Evolutionary conservation across 768 basidiomycete genomes (phyloP), one percentile per base, ranked within the genome.

Genomic region (Panaeolus cyanescens): DNA sequence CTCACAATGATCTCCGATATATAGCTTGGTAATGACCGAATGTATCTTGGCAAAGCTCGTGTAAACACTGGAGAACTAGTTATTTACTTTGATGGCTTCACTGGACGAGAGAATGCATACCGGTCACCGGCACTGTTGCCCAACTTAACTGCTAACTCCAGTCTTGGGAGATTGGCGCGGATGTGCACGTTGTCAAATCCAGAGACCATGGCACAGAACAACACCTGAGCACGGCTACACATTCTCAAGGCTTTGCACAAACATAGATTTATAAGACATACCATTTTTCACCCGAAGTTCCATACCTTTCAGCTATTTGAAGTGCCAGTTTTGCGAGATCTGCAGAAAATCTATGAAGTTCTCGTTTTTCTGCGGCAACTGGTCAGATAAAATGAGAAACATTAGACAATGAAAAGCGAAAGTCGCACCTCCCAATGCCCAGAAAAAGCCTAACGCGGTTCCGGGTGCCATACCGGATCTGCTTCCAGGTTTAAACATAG

Each of bases 401-500:
- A 64, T 54, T 28, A 50, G 22, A 54, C 32, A 5, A 37, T 30
- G 10, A 40, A 22, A n/a, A 22, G 32, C 12, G 55, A 54, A 20
- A 30, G 12, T 55, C 72, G 30, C 66, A 87, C 88, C 86, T 70
- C 83, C 85, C 5, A 89, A 74, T 13, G 85, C 83, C 87, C 87
- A 91, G 68, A 91, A 88, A 72, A 92, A 88, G 5, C 90, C 90
- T 17, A 88, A 72, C 0, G 87, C 84, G 7, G 87, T 86, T 4
- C 88, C 88, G 15, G 88, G 82, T 6, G 86, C 81, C 79, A 92
- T 87, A 5, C 89, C 90, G 58, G 81, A 83, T 28, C 87, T 90
- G 57, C 12, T 19, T 4, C 63, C 32, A 30, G 19, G n/a, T 12
- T 62, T 3, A 60, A 30, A 17, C n/a, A 50, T 54, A 6, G 54